Evolutionary conservation across 805 yeast genomes (phyloP).

Genomic region (Starmerella khaoyaiensis): DNA sequence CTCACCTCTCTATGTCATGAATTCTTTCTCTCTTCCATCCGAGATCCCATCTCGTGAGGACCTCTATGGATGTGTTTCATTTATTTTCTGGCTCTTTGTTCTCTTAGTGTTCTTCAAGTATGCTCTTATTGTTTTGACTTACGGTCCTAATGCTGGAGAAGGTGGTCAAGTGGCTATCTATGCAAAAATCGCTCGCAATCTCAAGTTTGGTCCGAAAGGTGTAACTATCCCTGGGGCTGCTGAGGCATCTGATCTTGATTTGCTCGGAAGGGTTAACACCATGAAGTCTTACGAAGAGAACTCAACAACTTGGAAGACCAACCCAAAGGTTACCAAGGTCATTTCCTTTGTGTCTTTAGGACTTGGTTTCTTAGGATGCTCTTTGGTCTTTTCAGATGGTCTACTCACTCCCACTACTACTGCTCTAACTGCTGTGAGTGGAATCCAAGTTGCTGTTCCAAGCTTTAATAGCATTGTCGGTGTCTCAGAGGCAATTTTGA

Average conservation of each 20-base stretch:
- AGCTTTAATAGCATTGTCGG: constrained; percentile 31
- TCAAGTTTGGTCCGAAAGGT: constrained; percentile 28
- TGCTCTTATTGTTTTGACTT: constrained; percentile 34
- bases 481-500: constrained; percentile 37
- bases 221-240: constrained; percentile 12
- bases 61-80: constrained; percentile 39
- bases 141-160: constrained; percentile 47
- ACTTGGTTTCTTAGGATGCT: constrained; percentile 40
- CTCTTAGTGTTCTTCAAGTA: constrained; percentile 43
- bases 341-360: constrained; percentile 8
- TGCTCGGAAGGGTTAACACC: constrained; percentile 10
- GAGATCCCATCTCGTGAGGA: constrained; percentile 30
- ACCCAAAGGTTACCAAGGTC: constrained; percentile 4
- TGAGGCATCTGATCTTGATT: constrained; percentile 7
- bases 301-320: constrained; percentile 7
- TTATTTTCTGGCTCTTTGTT: constrained; percentile 44
- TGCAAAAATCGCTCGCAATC: constrained; percentile 40
- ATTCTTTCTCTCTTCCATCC: constrained; percentile 9
- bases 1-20: constrained; percentile 38
- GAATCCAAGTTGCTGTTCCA: constrained; percentile 43
- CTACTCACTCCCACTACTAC: constrained; percentile 52
- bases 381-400: constrained; percentile 48
- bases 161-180: constrained; percentile 57
- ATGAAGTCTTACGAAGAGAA: neutral
- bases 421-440: constrained; percentile 44